phyloP scores from a whole-genome alignment of 2,329 filamentous ascomycete genomes.

The Verticillium klebahnii region DNA sequence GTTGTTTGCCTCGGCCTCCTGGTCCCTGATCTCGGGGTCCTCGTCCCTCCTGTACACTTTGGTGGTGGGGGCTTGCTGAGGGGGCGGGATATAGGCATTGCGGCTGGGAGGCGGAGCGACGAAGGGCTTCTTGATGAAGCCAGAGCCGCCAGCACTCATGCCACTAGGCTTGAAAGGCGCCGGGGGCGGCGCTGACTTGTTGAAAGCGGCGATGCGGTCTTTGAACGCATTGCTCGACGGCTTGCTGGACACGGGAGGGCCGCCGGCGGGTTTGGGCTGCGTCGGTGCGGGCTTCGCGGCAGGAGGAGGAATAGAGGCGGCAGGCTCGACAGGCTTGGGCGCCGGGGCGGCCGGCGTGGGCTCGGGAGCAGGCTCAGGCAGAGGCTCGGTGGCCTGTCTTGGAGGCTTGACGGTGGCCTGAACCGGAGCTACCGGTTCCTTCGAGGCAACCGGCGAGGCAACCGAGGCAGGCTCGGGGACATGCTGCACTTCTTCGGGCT shows the following conservation, averaged over 20 bases:
- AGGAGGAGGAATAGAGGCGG: slow-evolving; percentile 29
- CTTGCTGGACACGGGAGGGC: slow-evolving; percentile 69
- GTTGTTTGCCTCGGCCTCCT: slow-evolving; percentile 60
- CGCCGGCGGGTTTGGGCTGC: slow-evolving; percentile 43
- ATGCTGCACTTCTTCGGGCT: slow-evolving; percentile 26
- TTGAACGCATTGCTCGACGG: slow-evolving; percentile 75
- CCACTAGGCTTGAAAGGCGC: slow-evolving; percentile 83
- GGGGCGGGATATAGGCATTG: slow-evolving; percentile 80
- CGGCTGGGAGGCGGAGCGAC: slow-evolving; percentile 91
- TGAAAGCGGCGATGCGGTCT: slow-evolving; percentile 96
- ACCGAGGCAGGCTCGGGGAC: slow-evolving; percentile 21
- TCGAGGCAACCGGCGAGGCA: slow-evolving; percentile 22
- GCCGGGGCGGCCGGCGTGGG: slow-evolving; percentile 22
- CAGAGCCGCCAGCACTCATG: slow-evolving; percentile 50
- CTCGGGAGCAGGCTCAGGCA: slow-evolving; percentile 22
- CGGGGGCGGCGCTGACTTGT: slow-evolving; percentile 80
- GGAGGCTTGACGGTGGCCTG: slow-evolving; percentile 14
- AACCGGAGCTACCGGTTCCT: slow-evolving; percentile 29
- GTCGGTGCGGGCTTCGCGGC: slow-evolving; percentile 29
- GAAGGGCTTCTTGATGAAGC: slow-evolving; percentile 95
- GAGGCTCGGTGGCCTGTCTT: slow-evolving; percentile 2
- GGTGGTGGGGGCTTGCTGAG: slow-evolving; percentile 63
- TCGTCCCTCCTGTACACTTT: slow-evolving; percentile 85
- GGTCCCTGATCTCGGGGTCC: slow-evolving; percentile 67
- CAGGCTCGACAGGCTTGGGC: slow-evolving; percentile 31